Percentiles rank a stretch among this genome's conserved stretches.
Evolutionary conservation across 306 rosid genomes (phyloP).

Genomic region (Quercus parvula): DNA sequence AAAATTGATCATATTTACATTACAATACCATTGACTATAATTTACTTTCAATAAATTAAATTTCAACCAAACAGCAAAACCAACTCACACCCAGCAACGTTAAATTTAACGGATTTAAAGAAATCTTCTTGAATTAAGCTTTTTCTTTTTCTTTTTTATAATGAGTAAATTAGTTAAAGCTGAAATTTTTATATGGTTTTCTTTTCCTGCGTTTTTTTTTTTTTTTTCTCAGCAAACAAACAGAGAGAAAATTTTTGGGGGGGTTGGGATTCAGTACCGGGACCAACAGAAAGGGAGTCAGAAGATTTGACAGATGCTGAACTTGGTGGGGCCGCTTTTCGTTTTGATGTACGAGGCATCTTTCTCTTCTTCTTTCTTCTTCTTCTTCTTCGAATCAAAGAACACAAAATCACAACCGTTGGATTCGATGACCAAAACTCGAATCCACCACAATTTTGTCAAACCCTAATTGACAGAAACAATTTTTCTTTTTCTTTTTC

Average conservation of each 20-base stretch:
- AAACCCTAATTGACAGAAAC: background rate
- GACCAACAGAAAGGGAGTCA: constrained; percentile 40
- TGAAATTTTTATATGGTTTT: background rate
- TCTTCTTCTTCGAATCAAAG: too few relatives aligned
- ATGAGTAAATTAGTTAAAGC: too few relatives aligned
- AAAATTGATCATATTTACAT: too few relatives aligned
- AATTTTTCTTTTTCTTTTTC: too few relatives aligned
- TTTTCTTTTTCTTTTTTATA: too few relatives aligned
- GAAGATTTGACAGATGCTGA: constrained; percentile 25
- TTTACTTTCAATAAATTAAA: too few relatives aligned
- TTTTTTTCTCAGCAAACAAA: constrained; percentile 24
- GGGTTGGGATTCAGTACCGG: constrained; percentile 39
- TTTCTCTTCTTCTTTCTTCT: background rate
- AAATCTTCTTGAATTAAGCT: too few relatives aligned
- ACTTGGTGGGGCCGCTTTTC: constrained; percentile 49
- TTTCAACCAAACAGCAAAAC: too few relatives aligned
- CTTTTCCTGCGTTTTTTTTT: background rate
- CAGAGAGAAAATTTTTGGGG: constrained; percentile 4
- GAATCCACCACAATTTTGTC: background rate
- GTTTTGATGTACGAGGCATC: constrained; percentile 62
- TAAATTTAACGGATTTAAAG: too few relatives aligned
- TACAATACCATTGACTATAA: too few relatives aligned
- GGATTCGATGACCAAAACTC: background rate
- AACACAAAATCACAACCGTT: background rate
- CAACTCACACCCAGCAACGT: too few relatives aligned